Base-by-base conservation (phyloP, 2,329 filamentous ascomycete genomes). In the Orbilia brochopaga region DNA sequence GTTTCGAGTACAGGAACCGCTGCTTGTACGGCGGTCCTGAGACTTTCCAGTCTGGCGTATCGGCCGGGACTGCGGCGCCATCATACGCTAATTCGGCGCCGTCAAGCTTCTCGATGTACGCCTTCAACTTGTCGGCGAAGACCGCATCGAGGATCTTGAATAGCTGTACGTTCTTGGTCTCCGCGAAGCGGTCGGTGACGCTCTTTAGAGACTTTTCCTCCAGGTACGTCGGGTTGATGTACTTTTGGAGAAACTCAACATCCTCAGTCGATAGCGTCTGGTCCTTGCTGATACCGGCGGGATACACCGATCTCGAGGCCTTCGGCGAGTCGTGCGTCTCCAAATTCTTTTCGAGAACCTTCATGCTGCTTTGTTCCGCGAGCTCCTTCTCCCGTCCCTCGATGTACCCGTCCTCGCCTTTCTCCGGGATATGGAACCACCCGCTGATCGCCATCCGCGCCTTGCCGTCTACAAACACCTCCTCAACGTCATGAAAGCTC, bases 401-500 rank as follows among this genome's bases (percentile, higher is more conserved):
- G 76, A 96, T 87, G 76, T 89, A 99, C 48, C 94, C 94, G 24
- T 96, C 91, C 79, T 99, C 94, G 63, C 93, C 93, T 76, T 90
- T 81, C 80, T 99, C 94, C 0, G 94, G 94, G 74, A 99, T 97
- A 80, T 99, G 94, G 80, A 95, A 99, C 94, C 94, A 99, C 58
- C 94, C 94, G 78, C 91, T 96, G 78, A 99, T 96, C 56, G 94
- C 94, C 93, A 99, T 97, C 75, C 94, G 88, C 54, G 97, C 87
- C 53, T 91, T 86, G 17, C 89, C 88, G 67, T 92, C 85, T 79
- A 84, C 86, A 81, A 97, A 97, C 2, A 99, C 94, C 81, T 99
- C 94, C 81, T 97, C 93, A 62, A 99, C 94, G 79, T 99, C 94
- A 80, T 99, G 94, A 80, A 97, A 99, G 79, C 93, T 97, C 84